Evolutionary conservation across 148 eudicot species (phyloP), one percentile per base, ranked within the genome.

Genomic region (Arctostaphylos glauca): DNA sequence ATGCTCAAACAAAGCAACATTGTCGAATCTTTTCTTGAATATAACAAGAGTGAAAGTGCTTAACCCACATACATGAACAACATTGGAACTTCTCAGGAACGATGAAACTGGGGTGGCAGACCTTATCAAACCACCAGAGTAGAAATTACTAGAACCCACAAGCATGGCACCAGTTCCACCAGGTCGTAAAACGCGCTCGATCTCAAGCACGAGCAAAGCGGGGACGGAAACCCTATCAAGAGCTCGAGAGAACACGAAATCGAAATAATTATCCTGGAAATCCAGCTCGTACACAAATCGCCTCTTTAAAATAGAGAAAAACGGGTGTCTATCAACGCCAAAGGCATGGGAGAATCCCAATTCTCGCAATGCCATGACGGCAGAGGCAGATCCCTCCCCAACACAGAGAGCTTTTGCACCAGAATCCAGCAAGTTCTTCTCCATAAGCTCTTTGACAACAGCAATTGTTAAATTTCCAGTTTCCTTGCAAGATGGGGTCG

Each of bases 111-210:
- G 88, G 15, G 88, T 85, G 0, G 93, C 94, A 5, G 91, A 88
- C 83, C 92, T 85, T 47, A 93, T 85, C 89, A 93, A 84, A 56
- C 91, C 87, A 71, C 89, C 90, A 2, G 89, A 84, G 81, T 89
- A 84, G 21, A 89, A 87, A 77, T 81, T 77, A 14, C 79, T 85
- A 8, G 74, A 76, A 6, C 90, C 89, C 14, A 93, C 89, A 54
- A 93, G 89, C 86, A 95, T 80, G 49, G 94, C 98, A 21, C 93
- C 97, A 6, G 86, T 79, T 19, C 97, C 98, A 53, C 93, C 94
- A 0, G 98, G 93, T 21, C 90, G 90, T 25, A 95, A 87, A 77
- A 95, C 85, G 18, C 98, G 95, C 87, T 95, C 98, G 13, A 95
- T 88, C 88, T 95, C 98, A 58, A 76, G 83, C 76, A 93, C 92